Evolutionary conservation across 2,329 filamentous ascomycete genomes (phyloP), one percentile per base, ranked within the genome.

Genomic region (Pseudopithomyces maydicus): DNA sequence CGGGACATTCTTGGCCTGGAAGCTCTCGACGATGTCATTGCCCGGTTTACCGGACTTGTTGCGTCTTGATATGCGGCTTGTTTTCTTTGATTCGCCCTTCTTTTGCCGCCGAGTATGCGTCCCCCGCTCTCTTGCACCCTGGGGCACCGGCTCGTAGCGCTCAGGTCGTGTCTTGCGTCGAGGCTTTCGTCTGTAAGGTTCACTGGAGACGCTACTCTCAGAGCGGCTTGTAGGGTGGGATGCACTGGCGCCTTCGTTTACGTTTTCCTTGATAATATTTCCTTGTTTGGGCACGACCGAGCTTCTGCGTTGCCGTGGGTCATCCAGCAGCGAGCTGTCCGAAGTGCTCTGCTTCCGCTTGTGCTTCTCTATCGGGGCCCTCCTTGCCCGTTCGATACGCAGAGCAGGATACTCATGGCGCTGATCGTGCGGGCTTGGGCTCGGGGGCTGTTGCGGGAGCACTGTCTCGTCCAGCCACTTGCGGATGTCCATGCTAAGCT

Each of bases 91-190:
- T 70, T 70, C 65, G 63, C 39, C 60, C 48, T 64, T 67, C 23
- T 54, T 54, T 29, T 45, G 54, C 35, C 58, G 61, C 51, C 60
- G 57, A 52, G 51, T 53, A 58, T 64, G 63, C 50, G 52, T 62
- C 17, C 64, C 62, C 61, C 59, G 65, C 64, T 73, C 68, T 57
- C 66, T 67, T 29, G 56, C 57, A 52, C 57, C 61, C 54, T 67
- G 67, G 33, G 55, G 48, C 56, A 77, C 77, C 20, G 73, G 67
- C 38, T 77, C 74, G 60, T 83, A 83, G 54, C 73, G 75, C 55
- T 82, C 80, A 39, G 72, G 69, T 36, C 75, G 78, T 22, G 79
- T 82, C 68, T 79, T 82, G 67, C 75, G 76, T 53, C 81, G 76
- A 61, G 78, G 70, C 56, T 73, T 77, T 55, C 76, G 77, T 63